Base-by-base conservation (phyloP, 2,329 filamentous ascomycete species). In the Talaromyces sp. region DNA sequence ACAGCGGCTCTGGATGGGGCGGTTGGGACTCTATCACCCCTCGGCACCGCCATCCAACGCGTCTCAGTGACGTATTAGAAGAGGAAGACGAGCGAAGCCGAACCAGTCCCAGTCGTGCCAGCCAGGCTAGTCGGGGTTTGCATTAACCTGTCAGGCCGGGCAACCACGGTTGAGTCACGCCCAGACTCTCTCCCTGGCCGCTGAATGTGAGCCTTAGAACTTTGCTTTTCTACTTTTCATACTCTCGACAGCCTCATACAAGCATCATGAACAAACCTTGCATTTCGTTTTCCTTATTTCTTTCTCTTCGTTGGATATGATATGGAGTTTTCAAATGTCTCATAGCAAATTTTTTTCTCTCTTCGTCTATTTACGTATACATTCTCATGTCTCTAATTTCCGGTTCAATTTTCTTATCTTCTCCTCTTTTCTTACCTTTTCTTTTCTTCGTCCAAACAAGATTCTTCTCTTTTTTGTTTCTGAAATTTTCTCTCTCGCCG, bases 11-110 rank as follows among this genome's bases (percentile, higher is more conserved):
- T 50, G 86, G 84, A 23, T 91, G 88, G 75, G 87, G 81, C 2
- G 88, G 85, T 16, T 96, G 91, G 91, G 90, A 95, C 66, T 77
- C 79, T n/a, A 80, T 91, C 66, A 88, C 88, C 25, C 84, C 87
- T 5, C 74, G 81, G 62, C 92, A 96, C 75, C 91, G 95, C 68
- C 92, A 96, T 76, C 92, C 92, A 0, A 96, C 92, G 8, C 82
- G 93, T 62, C 80, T 96, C 66, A 96, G 92, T 74, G 92, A 96
- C 76, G 92, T 96, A 31, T 83, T 95, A 33, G 89, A 92, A 71
- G 89, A 92, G 72, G 92, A 96, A 66, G 91, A 95, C 68, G 91
- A 96, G 76, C 83, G 81, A n/a, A 82, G 77, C 72, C 85, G 89
- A 23, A 91, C 89, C 14, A 90, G 89, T 68, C 87, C 86, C 11